Evolutionary conservation across 371 early-diverging fungal genomes (phyloP), one percentile per base, ranked within the genome.

Genomic region (Capniomyces stellatus): DNA sequence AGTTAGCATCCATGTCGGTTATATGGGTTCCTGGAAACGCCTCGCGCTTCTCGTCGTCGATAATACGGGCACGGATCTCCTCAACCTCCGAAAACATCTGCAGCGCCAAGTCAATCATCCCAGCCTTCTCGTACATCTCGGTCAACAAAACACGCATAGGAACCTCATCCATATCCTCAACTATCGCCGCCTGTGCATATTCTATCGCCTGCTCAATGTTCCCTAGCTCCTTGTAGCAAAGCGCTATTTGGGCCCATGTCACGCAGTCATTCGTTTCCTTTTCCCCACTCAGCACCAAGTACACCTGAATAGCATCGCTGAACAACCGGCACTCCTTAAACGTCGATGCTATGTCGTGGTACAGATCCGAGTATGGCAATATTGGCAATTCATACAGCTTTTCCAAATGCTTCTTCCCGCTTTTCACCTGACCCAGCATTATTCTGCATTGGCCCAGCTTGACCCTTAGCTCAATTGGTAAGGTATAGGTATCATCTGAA

Each of bases 381-480:
- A 75, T 63, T 54, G 76, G 66, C 31, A 69, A 65, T 43, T 60
- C 61, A 54, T 75, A 64, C 29, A 90, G 60, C 49, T 71, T 73
- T 29, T 71, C 65, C 58, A 90, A 83, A 58, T 92, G 89, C 21
- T 56, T 56, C 77, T 82, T 62, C 1, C 43, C 92, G 18, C 72
- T 59, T 22, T 77, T 74, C 2, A 69, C 64, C 52, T 86, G 77
- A 35, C 78, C 85, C 41, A 87, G 55, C 64, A 76, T 71, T 19
- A 91, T 52, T 31, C 89, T 75, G 57, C 87, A 86, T 24, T 84
- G 74, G 23, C 89, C 94, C 54, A 88, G 76, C 60, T 87, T 81
- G 35, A 82, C 79, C 24, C 89, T 74, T 39, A 93, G 67, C 64
- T 91, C 90, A 2, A 88, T 64, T 0, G 90, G 91, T 30, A 91